Evolutionary conservation across 1,139 yeast species (phyloP), one percentile per base, ranked within the genome.

Genomic region (Candida mesenterica): DNA sequence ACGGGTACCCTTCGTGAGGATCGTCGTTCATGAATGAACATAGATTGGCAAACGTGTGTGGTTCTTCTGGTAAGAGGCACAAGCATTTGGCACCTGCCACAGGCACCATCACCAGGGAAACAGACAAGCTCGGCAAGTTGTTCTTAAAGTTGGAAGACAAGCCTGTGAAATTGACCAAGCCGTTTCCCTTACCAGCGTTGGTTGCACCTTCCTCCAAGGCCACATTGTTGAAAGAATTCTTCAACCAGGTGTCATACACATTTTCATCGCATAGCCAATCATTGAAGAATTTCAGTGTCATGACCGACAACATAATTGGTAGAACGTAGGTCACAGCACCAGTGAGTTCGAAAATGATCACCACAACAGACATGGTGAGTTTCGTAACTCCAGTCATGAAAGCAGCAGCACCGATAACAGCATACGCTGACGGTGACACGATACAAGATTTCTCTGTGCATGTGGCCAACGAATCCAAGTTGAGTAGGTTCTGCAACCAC

Each of bases 351-450:
- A 76, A 76, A 31, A 75, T 61, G 27, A 77, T 69, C 14, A 77
- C 79, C 27, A 77, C 82, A 13, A 75, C 79, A 20, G 76, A 65
- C 62, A 77, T 69, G 24, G 77, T 74, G 43, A 77, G 61, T 44
- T 76, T 77, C 13, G 82, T 76, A 18, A 75, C 65, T 2, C 81
- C 80, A 0, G 81, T 65, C 62, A 75, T 65, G 44, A 75, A 75
- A 4, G 82, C 64, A 1, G 79, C 82, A 0, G 82, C 78, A 0
- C 82, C 82, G 28, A 77, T 77, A 10, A 77, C 79, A 0, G 83
- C 82, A 48, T 77, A 77, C 0, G 81, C 73, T 0, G 80, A 75
- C 2, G 81, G 81, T 8, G 80, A 74, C 5, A 77, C 77, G 18
- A 68, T 54, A 46, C 75, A 70, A 28, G 82, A 74, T 40, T 65